phyloP scores from a whole-genome alignment of 768 basidiomycete genomes.

The Hebeloma cylindrosporum region DNA sequence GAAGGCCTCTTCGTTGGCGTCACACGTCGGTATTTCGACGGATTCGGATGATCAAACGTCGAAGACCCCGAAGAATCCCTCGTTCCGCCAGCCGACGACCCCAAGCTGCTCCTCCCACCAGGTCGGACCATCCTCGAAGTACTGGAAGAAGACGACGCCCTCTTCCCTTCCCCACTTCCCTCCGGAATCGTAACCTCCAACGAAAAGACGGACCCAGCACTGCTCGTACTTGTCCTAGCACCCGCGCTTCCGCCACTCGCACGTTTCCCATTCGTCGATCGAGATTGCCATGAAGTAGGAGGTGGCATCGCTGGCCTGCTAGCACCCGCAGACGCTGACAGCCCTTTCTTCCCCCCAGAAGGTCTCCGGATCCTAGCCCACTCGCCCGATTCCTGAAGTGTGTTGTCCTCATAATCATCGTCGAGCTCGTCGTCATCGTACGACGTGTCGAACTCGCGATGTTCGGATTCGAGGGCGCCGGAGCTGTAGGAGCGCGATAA shows the following conservation, averaged over 20 bases:
- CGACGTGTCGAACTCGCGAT: conserved; percentile 15
- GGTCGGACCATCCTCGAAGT: conserved; percentile 11
- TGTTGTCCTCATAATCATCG: conserved; percentile 11
- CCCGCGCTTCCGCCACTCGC: conserved; percentile 3
- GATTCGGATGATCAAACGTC: not conserved
- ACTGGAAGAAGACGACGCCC: conserved; percentile 15
- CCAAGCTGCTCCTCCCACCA: not conserved
- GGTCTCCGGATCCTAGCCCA: conserved; percentile 19
- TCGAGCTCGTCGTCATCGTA: conserved; percentile 15
- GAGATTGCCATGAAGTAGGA: conserved; percentile 15
- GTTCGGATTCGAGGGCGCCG: conserved; percentile 24
- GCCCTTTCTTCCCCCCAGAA: not conserved
- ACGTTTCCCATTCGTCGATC: conserved; percentile 3
- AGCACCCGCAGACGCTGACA: not conserved
- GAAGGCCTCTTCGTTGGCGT: conserved; percentile 11
- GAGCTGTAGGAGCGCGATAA: conserved; percentile 35
- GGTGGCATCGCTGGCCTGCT: conserved; percentile 4
- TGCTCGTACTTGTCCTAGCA: conserved; percentile 30
- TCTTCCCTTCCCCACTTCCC: conserved; percentile 12
- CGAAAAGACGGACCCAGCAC: conserved; percentile 29
- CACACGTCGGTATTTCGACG: not conserved
- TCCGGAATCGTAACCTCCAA: conserved; percentile 23
- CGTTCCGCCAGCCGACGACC: not conserved
- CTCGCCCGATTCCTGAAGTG: conserved; percentile 18
- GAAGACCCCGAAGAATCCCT: conserved; percentile 12